A percentile compares a stretch with the other conserved stretches of the same genome.
Conservation (phyloP, 2,329 filamentous ascomycete genomes). For the Podosphaera xanthii region DNA sequence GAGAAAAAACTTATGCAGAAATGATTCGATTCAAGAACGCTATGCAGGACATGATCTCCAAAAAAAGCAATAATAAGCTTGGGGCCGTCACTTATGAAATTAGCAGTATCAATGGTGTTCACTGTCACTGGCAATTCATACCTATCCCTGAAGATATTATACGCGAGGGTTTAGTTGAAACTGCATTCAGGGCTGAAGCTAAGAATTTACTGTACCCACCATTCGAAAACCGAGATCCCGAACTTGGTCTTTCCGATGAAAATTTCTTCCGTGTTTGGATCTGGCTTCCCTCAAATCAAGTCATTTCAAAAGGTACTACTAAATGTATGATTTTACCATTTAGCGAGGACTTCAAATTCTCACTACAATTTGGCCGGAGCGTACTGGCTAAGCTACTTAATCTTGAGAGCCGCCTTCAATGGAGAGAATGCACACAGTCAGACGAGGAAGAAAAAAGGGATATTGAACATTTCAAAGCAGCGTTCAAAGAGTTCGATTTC, state of each 20-base stretch:
- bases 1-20: constrained; percentile 42
- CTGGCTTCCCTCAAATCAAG: constrained; percentile 33
- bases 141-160: constrained; percentile 50
- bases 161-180: constrained; percentile 53
- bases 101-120: constrained; percentile 56
- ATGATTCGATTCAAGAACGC: constrained; percentile 63
- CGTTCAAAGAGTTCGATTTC: constrained; percentile 76
- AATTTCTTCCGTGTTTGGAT: constrained; percentile 73
- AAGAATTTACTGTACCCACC: constrained; percentile 42
- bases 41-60: constrained; percentile 58
- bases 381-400: constrained; percentile 75
- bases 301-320: constrained; percentile 22
- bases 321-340: constrained; percentile 55
- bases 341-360: constrained; percentile 51
- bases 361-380: constrained; percentile 70
- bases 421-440: constrained; percentile 65
- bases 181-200: constrained; percentile 70
- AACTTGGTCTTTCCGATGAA: constrained; percentile 26
- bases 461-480: constrained; percentile 53
- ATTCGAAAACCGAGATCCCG: constrained; percentile 26
- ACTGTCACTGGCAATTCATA: constrained; percentile 84
- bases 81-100: constrained; percentile 88
- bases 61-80: constrained; percentile 30
- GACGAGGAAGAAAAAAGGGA: constrained; percentile 59
- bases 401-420: constrained; percentile 56